Conservation (phyloP, 768 basidiomycete genomes). For the Mycena kentingensis region DNA sequence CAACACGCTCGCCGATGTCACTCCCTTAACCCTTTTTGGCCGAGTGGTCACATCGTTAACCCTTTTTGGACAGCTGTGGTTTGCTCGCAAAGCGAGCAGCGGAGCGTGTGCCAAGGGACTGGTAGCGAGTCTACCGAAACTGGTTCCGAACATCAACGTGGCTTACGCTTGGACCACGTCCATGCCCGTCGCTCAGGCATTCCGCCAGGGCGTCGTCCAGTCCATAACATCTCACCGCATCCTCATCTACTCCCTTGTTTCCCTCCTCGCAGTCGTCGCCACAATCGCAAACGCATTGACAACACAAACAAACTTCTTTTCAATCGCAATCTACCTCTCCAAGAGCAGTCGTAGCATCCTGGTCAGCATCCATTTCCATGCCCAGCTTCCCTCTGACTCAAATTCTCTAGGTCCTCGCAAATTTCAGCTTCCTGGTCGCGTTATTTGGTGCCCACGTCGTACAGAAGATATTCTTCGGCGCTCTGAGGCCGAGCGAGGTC, state of each 20-base stretch:
- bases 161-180: too few relatives aligned
- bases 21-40: not conserved
- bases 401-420: constrained; percentile 73
- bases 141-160: too few relatives aligned
- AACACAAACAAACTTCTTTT: constrained; percentile 89
- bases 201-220: too few relatives aligned
- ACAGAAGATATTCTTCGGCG: constrained; percentile 90
- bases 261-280: constrained; percentile 66
- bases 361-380: constrained; percentile 47
- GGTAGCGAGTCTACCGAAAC: too few relatives aligned
- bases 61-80: too few relatives aligned
- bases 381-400: constrained; percentile 2
- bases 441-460: constrained; percentile 75
- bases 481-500: constrained; percentile 82
- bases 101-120: too few relatives aligned
- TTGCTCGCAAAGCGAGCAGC: too few relatives aligned
- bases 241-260: constrained; percentile 67
- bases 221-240: constrained; percentile 65
- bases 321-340: constrained; percentile 89
- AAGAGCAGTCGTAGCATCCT: constrained; percentile 91
- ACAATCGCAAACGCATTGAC: constrained; percentile 80
- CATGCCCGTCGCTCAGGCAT: too few relatives aligned
- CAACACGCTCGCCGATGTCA: not conserved
- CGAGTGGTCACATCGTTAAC: too few relatives aligned
- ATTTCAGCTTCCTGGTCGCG: constrained; percentile 81